These are phyloP conservation scores for Ceratocystis colombiana DNA, from an alignment of 2,329 filamentous ascomycete genomes.

Conservation along the genomic window DNA sequence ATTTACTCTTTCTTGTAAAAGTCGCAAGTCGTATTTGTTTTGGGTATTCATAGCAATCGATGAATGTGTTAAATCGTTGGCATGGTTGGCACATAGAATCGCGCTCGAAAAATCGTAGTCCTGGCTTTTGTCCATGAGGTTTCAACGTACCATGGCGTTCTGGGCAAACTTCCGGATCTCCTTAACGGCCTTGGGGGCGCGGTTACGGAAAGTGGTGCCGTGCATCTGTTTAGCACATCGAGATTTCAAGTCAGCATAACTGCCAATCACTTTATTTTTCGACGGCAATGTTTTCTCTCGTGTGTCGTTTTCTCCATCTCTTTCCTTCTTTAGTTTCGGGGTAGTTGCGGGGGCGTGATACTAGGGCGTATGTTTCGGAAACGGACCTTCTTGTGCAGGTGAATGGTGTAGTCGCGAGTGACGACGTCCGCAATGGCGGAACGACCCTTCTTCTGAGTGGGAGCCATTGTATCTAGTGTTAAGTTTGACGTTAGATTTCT, in stretches of 20 bases:
- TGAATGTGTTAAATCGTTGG: neutral
- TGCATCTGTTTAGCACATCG: slow-evolving; percentile 56
- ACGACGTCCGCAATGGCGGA: slow-evolving; percentile 99
- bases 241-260: slow-evolving; percentile 32
- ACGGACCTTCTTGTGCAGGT: slow-evolving; percentile 84
- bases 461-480: slow-evolving; percentile 52
- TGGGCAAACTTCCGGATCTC: slow-evolving; percentile 94
- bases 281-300: slow-evolving; percentile 13
- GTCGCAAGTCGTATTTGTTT: neutral
- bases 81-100: neutral
- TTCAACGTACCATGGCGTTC: slow-evolving; percentile 79
- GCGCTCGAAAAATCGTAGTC: slow-evolving; percentile 20
- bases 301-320: neutral
- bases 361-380: slow-evolving; percentile 17
- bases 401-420: slow-evolving; percentile 99
- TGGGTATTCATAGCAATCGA: neutral
- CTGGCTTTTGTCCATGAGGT: slow-evolving; percentile 16
- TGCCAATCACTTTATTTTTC: slow-evolving; percentile 4
- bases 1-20: neutral
- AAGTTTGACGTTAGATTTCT: slow-evolving; percentile 29
- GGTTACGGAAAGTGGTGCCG: slow-evolving; percentile 99
- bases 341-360: neutral
- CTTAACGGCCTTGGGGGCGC: slow-evolving; percentile 96
- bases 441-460: slow-evolving; percentile 63
- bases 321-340: slow-evolving; percentile 4